Evolutionary conservation across 169 alveolate species (phyloP), one percentile per base, ranked within the genome.

Genomic region (Plasmodium adleri): DNA sequence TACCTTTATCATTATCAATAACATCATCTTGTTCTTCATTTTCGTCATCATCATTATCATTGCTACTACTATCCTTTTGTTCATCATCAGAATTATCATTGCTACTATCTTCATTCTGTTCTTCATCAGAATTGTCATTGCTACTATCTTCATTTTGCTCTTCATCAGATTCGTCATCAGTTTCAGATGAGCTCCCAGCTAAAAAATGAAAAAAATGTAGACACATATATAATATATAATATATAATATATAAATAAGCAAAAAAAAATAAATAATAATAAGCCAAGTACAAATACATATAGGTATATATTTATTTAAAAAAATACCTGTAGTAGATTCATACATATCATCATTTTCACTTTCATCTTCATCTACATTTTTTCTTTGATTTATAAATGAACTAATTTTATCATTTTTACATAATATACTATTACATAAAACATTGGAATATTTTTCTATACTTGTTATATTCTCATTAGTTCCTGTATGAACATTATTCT

Each of bases 61-160:
- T 32, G 12, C 4, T 15, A n/a, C 17, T 12, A 20, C 20, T 9
- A 3, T 66, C 45, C 47, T 88, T 92, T 87, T 93, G 71, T 47
- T 88, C 72, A 26, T 92, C 78, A 17, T 67, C 85, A 45, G 70
- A 59, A 62, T 88, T 88, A 66, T 92, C 95, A 64, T 88, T 92
- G 10, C 45, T 70, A 49, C 39, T 50, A 20, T 43, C 67, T 20
- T 63, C 66, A 75, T 60, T 73, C n/a, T 59, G 56, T 5, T 73
- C 72, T 15, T 63, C 39, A 20, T 52, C 62, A 32, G 43, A 2
- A 32, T 32, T 32, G 5, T 32, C 6, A 32, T 32, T 32, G 43
- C 6, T 32, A 32, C 43, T 32, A 32, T 32, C 5, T 1, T 32
- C 43, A 32, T 4, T 32, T 32, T 32, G 43, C 5, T 32, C 43